Base-by-base conservation (phyloP, 345 rosid genomes). In the Euphorbia peplus region DNA sequence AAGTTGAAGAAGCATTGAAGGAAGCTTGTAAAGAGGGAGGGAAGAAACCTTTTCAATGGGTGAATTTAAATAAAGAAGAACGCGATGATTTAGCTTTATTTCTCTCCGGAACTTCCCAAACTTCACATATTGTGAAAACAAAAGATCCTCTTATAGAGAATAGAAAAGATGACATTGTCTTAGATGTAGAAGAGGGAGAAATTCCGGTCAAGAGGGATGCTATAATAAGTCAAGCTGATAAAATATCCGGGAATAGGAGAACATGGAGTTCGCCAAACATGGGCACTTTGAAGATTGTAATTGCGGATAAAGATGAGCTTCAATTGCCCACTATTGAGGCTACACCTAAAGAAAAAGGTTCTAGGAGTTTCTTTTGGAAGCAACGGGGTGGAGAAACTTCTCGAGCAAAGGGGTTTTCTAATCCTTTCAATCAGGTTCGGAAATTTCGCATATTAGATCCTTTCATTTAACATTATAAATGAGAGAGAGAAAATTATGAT, bases 11-110 rank as follows among this genome's bases (percentile, higher is more conserved):
- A 42, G 74, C 84, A 28, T 75, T 91, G 71, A 82, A 68, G 69
- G 87, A 84, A 71, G 71, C 84, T 41, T 82, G 79, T 66, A 63
- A 59, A 15, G 80, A 77, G 82, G 85, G 85, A 52, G 96, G 91
- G 56, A 87, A 86, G 68, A 89, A 83, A 42, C 82, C 93, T 62
- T 70, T 86, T 78, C 86, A 77, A 74, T 90, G 85, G 91, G 83
- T 92, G 51, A 83, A 88, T 79, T 77, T 89, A 60, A 84, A 92
- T 68, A 76, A 89, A 82, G 89, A 88, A 73, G 98, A 92, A 73
- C 64, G 96, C 26, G 89, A 90, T 77, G 95, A 92, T 74, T 83
- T 92, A 58, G 98, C 96, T 0, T 72, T 81, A 77, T 90, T 92
- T 82, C 84, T 92, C 37, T 90, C 90, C 6, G 95, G 98, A 58